Evolutionary conservation across 2,329 filamentous ascomycete species (phyloP), one percentile per base, ranked within the genome.

Genomic region (Fusarium citri): DNA sequence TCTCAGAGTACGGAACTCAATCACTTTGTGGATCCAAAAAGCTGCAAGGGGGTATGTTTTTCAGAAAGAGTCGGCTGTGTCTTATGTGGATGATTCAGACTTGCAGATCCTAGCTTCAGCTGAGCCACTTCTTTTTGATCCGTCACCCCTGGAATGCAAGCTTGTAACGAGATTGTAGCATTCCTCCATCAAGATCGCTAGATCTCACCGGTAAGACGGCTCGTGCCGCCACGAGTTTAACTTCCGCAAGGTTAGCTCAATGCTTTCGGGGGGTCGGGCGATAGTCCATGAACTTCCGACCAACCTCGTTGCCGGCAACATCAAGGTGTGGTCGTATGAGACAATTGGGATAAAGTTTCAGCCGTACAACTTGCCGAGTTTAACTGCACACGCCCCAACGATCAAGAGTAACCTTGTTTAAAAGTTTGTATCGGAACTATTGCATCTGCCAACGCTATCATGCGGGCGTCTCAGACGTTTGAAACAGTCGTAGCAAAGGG

Each of bases 161-260:
- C 16, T 3, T 10, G 2, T 2, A 18, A 2, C 2, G 31, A 34
- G 31, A 10, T 18, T 6, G 5, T 18, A 3, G 0, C 31, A 34
- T 34, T 34, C 31, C 31, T 34, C 5, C 8, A 5, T 18, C 16
- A 3, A 18, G 31, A 34, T 6, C 16, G 3, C 0, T 34, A 10
- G 8, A 18, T 18, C 31, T 37, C 16, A 18, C 16, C 16, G 16
- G 16, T 11, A 1, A 37, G 31, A 11, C 31, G 31, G 31, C 31
- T 37, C 31, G 16, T n/a, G 31, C 31, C 31, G 31, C 31, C 31
- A 37, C 31, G 16, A 37, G 31, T 18, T 37, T 37, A 37, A 16
- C 31, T 37, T n/a, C 31, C 31, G 31, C 1, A 37, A 11, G 31
- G 16, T 18, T 18, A n/a, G 31, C 5, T 6, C 31, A 18, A 18